Evolutionary conservation across 306 rosid genomes (phyloP).

Genomic region (Myrica gale): DNA sequence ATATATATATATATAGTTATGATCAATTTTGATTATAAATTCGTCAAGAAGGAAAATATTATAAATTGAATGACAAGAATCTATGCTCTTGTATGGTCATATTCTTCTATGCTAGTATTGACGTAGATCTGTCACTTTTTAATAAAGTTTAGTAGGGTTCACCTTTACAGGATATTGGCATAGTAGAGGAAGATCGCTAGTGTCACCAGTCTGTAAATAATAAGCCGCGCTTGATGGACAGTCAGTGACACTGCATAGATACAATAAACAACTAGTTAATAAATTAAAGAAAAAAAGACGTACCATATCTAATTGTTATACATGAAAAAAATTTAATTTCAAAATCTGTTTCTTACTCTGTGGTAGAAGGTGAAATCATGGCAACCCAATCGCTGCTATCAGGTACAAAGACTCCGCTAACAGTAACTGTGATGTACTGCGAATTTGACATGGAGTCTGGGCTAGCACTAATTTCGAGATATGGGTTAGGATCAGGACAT

Average conservation of each 20-base stretch:
- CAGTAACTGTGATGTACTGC: conserved; percentile 49
- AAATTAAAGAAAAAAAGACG: neutral
- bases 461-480: conserved; percentile 32
- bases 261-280: neutral
- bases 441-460: conserved; percentile 43
- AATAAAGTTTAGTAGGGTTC: neutral
- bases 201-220: conserved; percentile 72
- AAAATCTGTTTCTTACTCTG: conserved; percentile 41
- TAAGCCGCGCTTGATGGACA: conserved; percentile 32
- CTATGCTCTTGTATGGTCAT: no score
- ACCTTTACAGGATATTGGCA: conserved; percentile 99
- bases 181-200: conserved; percentile 71
- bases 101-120: no score
- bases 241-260: conserved; percentile 39
- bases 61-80: no score
- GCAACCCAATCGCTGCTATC: conserved; percentile 62
- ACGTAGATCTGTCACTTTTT: no score
- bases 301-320: no score
- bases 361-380: conserved; percentile 75
- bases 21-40: no score
- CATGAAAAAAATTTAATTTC: no score
- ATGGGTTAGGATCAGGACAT: conserved; percentile 40
- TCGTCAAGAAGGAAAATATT: no score
- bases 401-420: conserved; percentile 53
- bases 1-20: no score